Evolutionary conservation across 108 stramenopile species (phyloP).

Genomic region (Nannochloropsis granulata): DNA sequence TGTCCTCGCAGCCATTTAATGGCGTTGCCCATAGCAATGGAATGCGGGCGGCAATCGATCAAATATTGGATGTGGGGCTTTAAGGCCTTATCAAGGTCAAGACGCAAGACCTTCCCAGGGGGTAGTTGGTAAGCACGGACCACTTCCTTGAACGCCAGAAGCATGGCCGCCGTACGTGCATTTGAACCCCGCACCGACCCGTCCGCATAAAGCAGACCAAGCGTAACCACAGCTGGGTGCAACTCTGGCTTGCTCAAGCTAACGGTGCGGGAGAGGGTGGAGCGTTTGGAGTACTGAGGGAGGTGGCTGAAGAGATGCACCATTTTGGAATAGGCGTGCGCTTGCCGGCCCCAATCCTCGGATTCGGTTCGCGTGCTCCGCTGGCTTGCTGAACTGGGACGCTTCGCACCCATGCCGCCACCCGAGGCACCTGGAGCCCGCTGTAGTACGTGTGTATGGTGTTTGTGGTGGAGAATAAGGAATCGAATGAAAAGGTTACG

Average conservation of each 20-base stretch:
- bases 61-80: conserved; percentile 54
- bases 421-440: too few relatives aligned
- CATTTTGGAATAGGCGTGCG: not conserved
- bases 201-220: conserved; percentile 62
- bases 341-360: not conserved
- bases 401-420: not conserved
- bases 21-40: conserved; percentile 90
- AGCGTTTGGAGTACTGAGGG: not conserved
- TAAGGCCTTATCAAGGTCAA: conserved; percentile 59
- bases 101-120: conserved; percentile 43
- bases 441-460: too few relatives aligned
- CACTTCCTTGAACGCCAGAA: conserved; percentile 52
- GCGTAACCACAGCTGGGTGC: conserved; percentile 62
- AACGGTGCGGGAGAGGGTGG: not conserved
- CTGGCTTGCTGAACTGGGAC: not conserved
- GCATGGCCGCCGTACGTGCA: conserved; percentile 72
- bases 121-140: conserved; percentile 25
- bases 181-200: conserved; percentile 69
- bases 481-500: too few relatives aligned
- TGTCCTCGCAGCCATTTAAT: conserved; percentile 41
- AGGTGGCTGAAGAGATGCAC: not conserved
- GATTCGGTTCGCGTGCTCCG: not conserved
- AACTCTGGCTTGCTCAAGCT: conserved; percentile 21
- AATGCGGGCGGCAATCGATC: conserved; percentile 67
- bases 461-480: too few relatives aligned